A percentile compares a stretch with the other conserved stretches of the same genome.
Conservation (phyloP, 441 rosid genomes). For the Adansonia gregorii region DNA sequence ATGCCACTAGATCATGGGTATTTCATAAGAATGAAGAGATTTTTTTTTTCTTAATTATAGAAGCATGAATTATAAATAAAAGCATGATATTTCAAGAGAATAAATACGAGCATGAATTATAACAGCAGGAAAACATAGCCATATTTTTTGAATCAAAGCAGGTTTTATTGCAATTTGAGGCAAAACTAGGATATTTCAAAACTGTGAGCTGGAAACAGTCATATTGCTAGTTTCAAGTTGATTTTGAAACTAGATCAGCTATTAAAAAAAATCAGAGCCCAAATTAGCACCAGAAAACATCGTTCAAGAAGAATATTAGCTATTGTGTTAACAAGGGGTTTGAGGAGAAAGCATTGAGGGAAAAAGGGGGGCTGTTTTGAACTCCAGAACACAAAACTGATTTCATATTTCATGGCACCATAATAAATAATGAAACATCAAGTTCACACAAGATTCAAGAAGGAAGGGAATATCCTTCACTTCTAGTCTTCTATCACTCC, state of each 20-base stretch:
- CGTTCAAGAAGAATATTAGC: background rate
- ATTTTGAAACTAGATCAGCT: slow-evolving; percentile 5
- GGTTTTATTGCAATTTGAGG: background rate
- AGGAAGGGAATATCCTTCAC: background rate
- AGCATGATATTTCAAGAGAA: background rate
- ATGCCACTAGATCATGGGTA: background rate
- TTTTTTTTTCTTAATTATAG: background rate
- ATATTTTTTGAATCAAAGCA: background rate
- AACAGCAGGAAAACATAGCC: background rate
- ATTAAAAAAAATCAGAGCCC: background rate
- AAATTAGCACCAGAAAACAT: slow-evolving; percentile 10
- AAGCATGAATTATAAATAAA: background rate
- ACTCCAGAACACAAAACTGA: slow-evolving; percentile 8
- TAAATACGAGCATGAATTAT: background rate
- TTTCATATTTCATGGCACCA: background rate
- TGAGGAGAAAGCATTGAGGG: background rate
- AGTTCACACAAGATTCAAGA: slow-evolving; percentile 17
- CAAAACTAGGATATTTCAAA: slow-evolving; percentile 7
- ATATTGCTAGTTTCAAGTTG: background rate
- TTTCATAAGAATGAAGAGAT: background rate
- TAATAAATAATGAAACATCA: slow-evolving; percentile 9
- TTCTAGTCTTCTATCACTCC: background rate
- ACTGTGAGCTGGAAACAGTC: background rate
- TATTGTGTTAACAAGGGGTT: background rate
- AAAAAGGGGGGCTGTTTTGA: background rate